Evolutionary conservation across 768 basidiomycete genomes (phyloP), one percentile per base, ranked within the genome.

Genomic region (Imleria badia): DNA sequence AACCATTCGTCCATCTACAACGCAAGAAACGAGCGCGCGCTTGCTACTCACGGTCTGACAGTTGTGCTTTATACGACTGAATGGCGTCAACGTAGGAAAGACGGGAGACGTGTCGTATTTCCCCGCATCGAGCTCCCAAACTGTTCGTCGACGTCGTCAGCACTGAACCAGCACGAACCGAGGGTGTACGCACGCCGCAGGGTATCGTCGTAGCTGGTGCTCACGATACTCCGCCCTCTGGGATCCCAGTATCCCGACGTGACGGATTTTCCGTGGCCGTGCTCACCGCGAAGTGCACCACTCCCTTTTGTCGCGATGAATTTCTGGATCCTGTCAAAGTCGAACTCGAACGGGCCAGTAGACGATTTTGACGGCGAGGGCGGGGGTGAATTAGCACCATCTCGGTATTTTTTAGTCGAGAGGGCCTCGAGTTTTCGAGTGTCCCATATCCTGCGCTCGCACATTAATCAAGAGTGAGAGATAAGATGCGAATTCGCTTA

Each of bases 211-310:
- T 94, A 94, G 66, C 86, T 85, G 6, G 91, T 94, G 68, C 89
- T 91, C 45, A 93, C 84, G 55, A 94, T 84, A 48, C 81, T 77
- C 26, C 87, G 80, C 4, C 91, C 91, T 52, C 85, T 76, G 3
- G 90, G 82, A 68, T 93, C 90, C 91, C 91, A 94, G 61, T 87
- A 92, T 0, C 88, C 91, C 15, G 91, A 85, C 57, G 86, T 92
- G 42, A 84, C 88, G 15, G 88, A 87, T 66, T 89, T 89, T 52
- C 81, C 79, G 63, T 94, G 91, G 14, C 67, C 68, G 77, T 81
- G 87, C 61, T 86, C 83, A 3, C 76, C 86, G 6, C 87, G 83
- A 29, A 91, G 70, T 19, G 73, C 71, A 0, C 81, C 78, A 42
- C 76, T 74, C 9, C 86, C 89, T 31, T 71, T 67, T 56, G 77